phyloP scores from a whole-genome alignment of 768 basidiomycete genomes.

The Hericium erinaceus region DNA sequence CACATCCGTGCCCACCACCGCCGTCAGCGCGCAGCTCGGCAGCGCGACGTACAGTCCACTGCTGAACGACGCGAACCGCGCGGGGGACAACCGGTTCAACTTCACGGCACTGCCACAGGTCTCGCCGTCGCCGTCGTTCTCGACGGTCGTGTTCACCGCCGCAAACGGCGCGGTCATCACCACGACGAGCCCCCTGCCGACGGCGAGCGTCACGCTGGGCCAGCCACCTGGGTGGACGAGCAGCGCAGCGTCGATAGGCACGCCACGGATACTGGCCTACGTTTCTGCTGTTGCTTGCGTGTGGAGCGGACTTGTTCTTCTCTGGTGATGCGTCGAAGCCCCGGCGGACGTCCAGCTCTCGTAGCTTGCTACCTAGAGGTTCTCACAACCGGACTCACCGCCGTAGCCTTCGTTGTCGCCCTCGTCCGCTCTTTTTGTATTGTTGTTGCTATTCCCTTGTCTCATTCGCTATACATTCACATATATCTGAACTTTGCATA shows the following conservation, averaged over 20 bases:
- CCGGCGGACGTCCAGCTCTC: no score
- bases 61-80: conserved; percentile 18
- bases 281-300: not conserved
- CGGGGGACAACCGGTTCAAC: conserved; percentile 27
- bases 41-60: conserved; percentile 64
- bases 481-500: not conserved
- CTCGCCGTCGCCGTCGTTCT: conserved; percentile 36
- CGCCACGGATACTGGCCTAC: not conserved
- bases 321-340: not conserved
- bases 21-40: conserved; percentile 52
- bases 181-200: conserved; percentile 37
- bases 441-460: not conserved
- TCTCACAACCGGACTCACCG: no score
- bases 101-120: conserved; percentile 51
- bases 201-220: conserved; percentile 48
- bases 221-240: conserved; percentile 43
- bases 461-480: not conserved
- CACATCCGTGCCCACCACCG: conserved; percentile 40
- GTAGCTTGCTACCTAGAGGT: no score
- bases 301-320: not conserved
- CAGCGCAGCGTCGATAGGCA: not conserved
- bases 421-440: not conserved
- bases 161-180: conserved; percentile 44
- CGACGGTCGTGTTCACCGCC: conserved; percentile 52
- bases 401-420: not conserved